Conservation (phyloP, 2,329 filamentous ascomycete genomes). For the Chaetomium olivaceum region DNA sequence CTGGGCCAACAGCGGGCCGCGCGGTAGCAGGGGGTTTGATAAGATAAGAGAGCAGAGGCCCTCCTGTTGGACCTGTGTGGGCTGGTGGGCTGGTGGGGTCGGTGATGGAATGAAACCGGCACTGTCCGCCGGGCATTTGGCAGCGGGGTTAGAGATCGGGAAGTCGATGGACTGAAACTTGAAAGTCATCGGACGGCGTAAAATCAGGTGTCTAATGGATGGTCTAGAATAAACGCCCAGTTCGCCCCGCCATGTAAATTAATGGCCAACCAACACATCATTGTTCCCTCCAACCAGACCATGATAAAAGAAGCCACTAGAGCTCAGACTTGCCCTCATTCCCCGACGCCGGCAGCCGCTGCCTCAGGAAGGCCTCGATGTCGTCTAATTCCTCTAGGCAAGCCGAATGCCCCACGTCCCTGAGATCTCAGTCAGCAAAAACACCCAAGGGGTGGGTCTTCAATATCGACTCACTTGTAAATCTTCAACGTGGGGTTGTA, state of each 20-base stretch:
- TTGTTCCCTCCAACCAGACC: neutral
- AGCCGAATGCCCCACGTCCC: constrained; percentile 73
- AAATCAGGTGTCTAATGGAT: neutral
- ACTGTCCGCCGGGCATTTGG: neutral
- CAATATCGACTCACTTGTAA: constrained; percentile 61
- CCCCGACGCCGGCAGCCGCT: constrained; percentile 48
- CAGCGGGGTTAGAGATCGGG: no score
- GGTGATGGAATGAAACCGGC: neutral
- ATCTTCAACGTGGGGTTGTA: constrained; percentile 74
- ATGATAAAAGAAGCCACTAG: constrained; percentile 22
- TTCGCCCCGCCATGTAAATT: neutral
- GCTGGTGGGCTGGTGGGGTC: neutral
- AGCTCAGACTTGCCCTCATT: constrained; percentile 42
- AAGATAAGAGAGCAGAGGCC: constrained; percentile 3
- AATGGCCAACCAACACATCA: neutral
- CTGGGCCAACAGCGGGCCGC: constrained; percentile 16
- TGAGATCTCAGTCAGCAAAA: constrained; percentile 8
- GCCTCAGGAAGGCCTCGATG: constrained; percentile 62
- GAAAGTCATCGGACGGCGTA: neutral
- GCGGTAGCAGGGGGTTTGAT: neutral
- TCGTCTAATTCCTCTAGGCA: constrained; percentile 78
- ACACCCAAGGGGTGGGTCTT: neutral
- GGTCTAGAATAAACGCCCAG: constrained; percentile 1
- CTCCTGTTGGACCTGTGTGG: no score
- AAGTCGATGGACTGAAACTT: neutral